Conservation (phyloP, 192 early-diverging fungal species). For the Entophlyctis helioformis region DNA sequence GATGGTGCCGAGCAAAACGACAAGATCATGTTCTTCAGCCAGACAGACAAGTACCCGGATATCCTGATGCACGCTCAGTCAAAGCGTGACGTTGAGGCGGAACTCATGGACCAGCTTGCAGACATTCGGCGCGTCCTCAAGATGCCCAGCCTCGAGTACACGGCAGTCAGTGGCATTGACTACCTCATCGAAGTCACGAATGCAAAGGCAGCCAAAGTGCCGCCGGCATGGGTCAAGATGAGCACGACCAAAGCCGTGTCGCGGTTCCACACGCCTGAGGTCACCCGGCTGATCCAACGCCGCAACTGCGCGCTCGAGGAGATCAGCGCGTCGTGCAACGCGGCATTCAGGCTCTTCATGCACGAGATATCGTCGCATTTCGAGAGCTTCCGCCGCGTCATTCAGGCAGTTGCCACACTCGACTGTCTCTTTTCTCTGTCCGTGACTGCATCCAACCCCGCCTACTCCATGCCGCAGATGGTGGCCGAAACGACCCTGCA, state of each 20-base stretch:
- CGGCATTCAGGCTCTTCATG: too few relatives aligned
- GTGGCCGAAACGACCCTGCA: slow-evolving; percentile 31
- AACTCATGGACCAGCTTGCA: slow-evolving; percentile 35
- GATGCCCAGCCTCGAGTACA: slow-evolving; percentile 37
- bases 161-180: slow-evolving; percentile 57
- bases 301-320: too few relatives aligned
- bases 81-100: slow-evolving; percentile 40
- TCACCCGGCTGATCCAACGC: too few relatives aligned
- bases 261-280: slow-evolving; percentile 52
- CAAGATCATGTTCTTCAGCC: slow-evolving; percentile 47
- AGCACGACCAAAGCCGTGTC: slow-evolving; percentile 50
- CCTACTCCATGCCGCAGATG: slow-evolving; percentile 53
- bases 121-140: slow-evolving; percentile 37
- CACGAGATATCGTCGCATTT: too few relatives aligned
- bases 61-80: slow-evolving; percentile 15
- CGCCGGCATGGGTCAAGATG: slow-evolving; percentile 62
- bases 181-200: slow-evolving; percentile 65
- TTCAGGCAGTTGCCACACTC: slow-evolving; percentile 39
- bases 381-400: slow-evolving; percentile 40
- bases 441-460: slow-evolving; percentile 41
- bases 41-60: slow-evolving; percentile 6
- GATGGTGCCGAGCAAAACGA: slow-evolving; percentile 30
- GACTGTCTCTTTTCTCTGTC: slow-evolving; percentile 63
- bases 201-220: slow-evolving; percentile 38
- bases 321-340: too few relatives aligned